Conservation (phyloP, 192 early-diverging fungal genomes). For the Pilaira anomala region DNA sequence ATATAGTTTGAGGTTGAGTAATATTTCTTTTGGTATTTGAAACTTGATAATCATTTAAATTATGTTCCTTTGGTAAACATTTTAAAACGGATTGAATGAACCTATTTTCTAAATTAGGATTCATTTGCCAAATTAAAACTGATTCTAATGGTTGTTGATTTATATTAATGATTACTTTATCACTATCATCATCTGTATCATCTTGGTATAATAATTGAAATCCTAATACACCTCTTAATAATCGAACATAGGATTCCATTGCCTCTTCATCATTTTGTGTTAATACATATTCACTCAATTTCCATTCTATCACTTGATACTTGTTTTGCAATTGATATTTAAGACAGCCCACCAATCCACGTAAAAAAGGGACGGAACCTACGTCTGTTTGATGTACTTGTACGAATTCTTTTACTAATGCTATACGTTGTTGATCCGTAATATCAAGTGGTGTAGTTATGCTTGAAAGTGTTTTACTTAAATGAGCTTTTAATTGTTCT, state of each 20-base stretch:
- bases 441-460: background rate
- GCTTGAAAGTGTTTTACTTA: background rate
- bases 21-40: background rate
- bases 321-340: conserved; percentile 1
- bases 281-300: conserved; percentile 6
- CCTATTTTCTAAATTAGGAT: background rate
- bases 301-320: conserved; percentile 12
- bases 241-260: conserved; percentile 1
- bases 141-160: background rate
- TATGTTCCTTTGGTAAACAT: background rate
- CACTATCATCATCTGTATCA: background rate
- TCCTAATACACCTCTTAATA: conserved; percentile 11
- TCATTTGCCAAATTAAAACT: conserved; percentile 17
- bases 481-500: background rate
- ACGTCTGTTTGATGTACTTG: background rate
- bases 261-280: conserved; percentile 23
- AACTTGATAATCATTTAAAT: background rate
- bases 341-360: conserved; percentile 9
- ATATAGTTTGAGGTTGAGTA: background rate
- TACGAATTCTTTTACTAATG: background rate
- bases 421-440: background rate
- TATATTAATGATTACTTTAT: background rate
- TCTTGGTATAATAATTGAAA: conserved; percentile 14
- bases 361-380: conserved; percentile 15
- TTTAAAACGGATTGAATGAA: conserved; percentile 1